Percentiles rank a stretch among this genome's conserved stretches.
Evolutionary conservation across 139 green algal genomes (phyloP).

Genomic region (Chlorella sp.): DNA sequence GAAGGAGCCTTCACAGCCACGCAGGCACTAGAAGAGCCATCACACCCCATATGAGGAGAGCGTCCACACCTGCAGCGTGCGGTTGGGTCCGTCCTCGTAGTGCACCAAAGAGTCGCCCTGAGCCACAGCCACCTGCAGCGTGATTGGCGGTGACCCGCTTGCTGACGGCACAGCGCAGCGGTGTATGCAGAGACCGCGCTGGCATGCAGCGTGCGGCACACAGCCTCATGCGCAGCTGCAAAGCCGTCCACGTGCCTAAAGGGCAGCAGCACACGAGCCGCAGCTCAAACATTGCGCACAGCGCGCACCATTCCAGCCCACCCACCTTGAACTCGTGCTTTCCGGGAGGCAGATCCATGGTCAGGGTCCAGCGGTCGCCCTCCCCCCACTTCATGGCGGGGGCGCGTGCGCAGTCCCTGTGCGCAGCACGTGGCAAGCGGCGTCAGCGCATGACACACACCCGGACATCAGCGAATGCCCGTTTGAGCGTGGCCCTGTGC

Average conservation of each 20-base stretch:
- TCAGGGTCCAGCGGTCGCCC: constrained; percentile 15
- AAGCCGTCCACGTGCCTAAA: no score
- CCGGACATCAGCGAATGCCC: no score
- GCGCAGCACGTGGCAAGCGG: no score
- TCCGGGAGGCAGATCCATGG: constrained; percentile 5
- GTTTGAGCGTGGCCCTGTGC: background rate
- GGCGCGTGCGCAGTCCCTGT: background rate
- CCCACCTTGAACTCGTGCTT: constrained; percentile 21
- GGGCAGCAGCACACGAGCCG: background rate
- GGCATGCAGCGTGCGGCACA: no score
- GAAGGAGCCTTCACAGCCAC: background rate
- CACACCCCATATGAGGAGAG: background rate
- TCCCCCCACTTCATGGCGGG: constrained; percentile 18
- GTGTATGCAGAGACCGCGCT: background rate
- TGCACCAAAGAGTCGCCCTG: background rate
- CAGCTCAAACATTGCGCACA: no score
- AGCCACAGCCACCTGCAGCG: background rate
- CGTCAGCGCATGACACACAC: no score
- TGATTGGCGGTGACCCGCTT: background rate
- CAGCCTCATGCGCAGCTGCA: background rate
- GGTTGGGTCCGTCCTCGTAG: constrained; percentile 18
- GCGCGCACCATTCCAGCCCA: no score
- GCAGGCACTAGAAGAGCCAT: background rate
- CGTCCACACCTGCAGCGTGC: background rate
- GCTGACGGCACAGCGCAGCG: background rate